Evolutionary conservation across 345 rosid species (phyloP), one percentile per base, ranked within the genome.

Genomic region (Brassica juncea): DNA sequence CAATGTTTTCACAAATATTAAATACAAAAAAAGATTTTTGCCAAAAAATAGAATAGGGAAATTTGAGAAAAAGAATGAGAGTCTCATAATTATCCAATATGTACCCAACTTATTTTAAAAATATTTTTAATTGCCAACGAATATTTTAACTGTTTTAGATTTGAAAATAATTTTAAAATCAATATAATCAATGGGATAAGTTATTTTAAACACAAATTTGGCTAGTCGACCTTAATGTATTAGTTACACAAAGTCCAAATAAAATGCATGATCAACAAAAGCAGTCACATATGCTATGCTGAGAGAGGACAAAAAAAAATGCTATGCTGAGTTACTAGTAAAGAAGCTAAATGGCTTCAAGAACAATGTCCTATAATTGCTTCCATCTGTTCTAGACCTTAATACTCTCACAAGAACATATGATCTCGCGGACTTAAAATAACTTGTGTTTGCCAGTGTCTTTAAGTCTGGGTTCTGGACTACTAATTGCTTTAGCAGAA

Each of bases 341-440:
- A 47, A 59, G n/a, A 59, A 31, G 39, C 73, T 67, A 47, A 68
- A 47, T 66, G 23, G 52, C 32, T 31, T 73, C 72, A 66, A 37
- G 44, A 78, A 72, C 73, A 72, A 66, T 72, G 68, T 58, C 62
- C 82, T 79, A 79, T 30, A 73, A 60, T 47, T 68, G 74, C 11
- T 34, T 79, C 65, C 74, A 73, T 67, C 78, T 59, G 73, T 67
- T 79, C 78, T 79, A 79, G 47, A 67, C 70, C 78, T 73, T 60
- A 79, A 73, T 61, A 79, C 57, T 67, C 75, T 69, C 55, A 74
- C 71, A 74, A 54, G 75, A 73, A 62, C 28, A 19, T 32, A 25
- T 68, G 49, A 8, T 47, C 6, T 73, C 44, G 39, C 69, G 60
- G 25, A 67, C 78, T 59, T 60, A 1, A 64, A 2, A 58, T 72